Evolutionary conservation across 768 basidiomycete species (phyloP).

Genomic region (Tricholoma sp.): DNA sequence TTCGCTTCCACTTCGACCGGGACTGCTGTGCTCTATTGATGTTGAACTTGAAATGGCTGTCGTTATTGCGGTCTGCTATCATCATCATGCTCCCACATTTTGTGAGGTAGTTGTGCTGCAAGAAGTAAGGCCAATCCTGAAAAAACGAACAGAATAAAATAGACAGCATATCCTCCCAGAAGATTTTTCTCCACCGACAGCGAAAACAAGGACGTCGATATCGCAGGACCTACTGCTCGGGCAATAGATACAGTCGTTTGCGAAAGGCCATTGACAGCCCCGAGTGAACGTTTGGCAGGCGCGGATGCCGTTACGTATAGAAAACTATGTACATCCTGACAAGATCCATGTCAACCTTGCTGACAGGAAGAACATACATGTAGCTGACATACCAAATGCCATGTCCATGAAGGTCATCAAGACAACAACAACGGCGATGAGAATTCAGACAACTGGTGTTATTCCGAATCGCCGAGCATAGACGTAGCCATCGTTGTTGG

Average conservation of each 20-base stretch:
- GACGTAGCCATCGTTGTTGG: no score
- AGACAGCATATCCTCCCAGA: constrained; percentile 47
- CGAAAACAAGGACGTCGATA: constrained; percentile 50
- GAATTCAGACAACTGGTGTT: constrained; percentile 29
- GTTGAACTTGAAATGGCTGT: no score
- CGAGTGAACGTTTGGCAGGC: constrained; percentile 47
- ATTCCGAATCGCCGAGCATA: constrained; percentile 29
- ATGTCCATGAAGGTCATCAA: constrained; percentile 36
- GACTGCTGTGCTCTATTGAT: no score
- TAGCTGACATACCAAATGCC: constrained; percentile 32
- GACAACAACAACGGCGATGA: constrained; percentile 23
- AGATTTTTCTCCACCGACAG: constrained; percentile 43
- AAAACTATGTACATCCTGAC: constrained; percentile 44
- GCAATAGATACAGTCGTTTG: constrained; percentile 47
- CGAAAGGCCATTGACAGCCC: constrained; percentile 53
- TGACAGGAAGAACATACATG: constrained; percentile 8
- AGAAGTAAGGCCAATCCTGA: constrained; percentile 31
- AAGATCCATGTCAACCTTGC: neutral
- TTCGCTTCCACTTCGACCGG: no score
- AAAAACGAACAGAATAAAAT: constrained; percentile 33
- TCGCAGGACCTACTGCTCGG: constrained; percentile 47
- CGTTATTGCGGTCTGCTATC: no score
- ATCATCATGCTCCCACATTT: constrained; percentile 27
- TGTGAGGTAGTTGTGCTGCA: constrained; percentile 34
- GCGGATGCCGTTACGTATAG: constrained; percentile 50